Evolutionary conservation across 1,139 yeast genomes (phyloP).

Genomic region (Keqinozyma sinolaborantium): DNA sequence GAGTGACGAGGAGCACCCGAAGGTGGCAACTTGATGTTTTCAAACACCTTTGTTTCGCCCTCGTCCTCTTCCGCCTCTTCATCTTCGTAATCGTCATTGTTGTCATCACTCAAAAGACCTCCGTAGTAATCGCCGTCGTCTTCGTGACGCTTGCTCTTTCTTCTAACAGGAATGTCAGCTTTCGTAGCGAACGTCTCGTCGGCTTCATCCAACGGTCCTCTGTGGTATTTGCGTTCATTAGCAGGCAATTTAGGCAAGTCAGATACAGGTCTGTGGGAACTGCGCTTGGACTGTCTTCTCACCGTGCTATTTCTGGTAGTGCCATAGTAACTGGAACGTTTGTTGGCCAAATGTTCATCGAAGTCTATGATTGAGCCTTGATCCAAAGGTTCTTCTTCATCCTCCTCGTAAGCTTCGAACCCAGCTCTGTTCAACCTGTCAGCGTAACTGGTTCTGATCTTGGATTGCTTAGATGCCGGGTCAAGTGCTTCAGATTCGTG

Average conservation of each 20-base stretch:
- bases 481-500: constrained; percentile 30
- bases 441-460: constrained; percentile 42
- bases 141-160: constrained; percentile 12
- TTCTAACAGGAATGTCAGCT: constrained; percentile 20
- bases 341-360: constrained; percentile 40
- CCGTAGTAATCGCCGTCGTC: constrained; percentile 17
- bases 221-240: constrained; percentile 5
- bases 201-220: constrained; percentile 9
- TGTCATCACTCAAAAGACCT: constrained; percentile 13
- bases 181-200: constrained; percentile 39
- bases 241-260: constrained; percentile 32
- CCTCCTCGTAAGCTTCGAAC: constrained; percentile 25
- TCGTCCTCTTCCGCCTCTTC: constrained; percentile 16
- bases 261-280: constrained; percentile 26
- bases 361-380: constrained; percentile 41
- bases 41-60: constrained; percentile 31
- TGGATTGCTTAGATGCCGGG: constrained; percentile 20
- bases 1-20: constrained; percentile 19
- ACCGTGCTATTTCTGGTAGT: constrained; percentile 21
- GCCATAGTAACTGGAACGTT: constrained; percentile 36
- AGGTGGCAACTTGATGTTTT: constrained; percentile 43
- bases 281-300: constrained; percentile 17
- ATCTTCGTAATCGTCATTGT: constrained; percentile 14
- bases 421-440: constrained; percentile 39
- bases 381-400: constrained; percentile 28